Conservation (phyloP, 2,329 filamentous ascomycete genomes). For the Fusarium veterinarium region DNA sequence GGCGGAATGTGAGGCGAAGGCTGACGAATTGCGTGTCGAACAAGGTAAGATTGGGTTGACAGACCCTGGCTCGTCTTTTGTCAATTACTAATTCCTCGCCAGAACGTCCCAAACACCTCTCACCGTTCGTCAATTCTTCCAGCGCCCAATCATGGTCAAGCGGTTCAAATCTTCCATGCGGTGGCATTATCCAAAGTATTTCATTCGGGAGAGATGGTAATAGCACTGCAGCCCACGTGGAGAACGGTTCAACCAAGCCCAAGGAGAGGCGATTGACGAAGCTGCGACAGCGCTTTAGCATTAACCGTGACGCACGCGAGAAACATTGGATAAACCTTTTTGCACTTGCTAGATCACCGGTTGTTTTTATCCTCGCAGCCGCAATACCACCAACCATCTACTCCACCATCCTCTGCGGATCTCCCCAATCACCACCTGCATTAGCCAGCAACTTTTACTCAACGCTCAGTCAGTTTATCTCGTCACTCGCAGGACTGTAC, state of each 20-base stretch:
- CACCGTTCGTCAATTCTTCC: neutral
- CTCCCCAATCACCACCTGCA: neutral
- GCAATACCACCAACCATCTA: neutral
- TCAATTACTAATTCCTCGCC: fast-evolving
- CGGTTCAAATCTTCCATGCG: neutral
- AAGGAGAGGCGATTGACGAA: neutral
- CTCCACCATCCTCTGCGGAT: neutral
- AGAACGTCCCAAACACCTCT: neutral
- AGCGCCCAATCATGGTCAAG: neutral
- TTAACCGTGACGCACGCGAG: fast-evolving
- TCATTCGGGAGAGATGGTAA: neutral
- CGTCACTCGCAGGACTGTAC: neutral
- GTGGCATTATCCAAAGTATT: fast-evolving
- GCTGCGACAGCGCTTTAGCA: neutral
- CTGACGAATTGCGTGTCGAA: neutral
- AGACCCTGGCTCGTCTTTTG: neutral
- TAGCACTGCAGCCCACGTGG: fast-evolving
- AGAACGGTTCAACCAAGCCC: neutral
- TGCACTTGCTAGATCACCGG: fast-evolving
- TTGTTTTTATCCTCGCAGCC: neutral
- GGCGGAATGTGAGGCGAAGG: neutral
- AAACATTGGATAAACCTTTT: neutral
- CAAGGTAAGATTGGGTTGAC: neutral
- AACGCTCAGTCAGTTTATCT: neutral
- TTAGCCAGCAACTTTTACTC: neutral